These are phyloP conservation scores for Penicillium nordicum DNA, from an alignment of 2,329 filamentous ascomycete species.

Conservation along the genomic window DNA sequence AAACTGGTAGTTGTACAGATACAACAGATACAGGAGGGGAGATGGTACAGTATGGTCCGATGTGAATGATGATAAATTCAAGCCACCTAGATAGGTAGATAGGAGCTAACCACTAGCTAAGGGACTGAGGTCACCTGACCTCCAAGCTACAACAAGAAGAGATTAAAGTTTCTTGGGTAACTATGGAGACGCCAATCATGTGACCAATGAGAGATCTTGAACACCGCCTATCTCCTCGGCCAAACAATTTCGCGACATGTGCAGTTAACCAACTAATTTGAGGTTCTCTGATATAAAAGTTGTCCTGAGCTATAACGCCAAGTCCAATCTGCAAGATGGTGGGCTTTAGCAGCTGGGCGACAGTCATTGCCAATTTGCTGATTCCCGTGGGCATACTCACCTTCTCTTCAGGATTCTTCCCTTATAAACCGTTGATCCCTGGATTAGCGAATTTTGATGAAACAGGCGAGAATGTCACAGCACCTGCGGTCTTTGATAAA, in stretches of 20 bases:
- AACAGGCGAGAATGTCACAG: constrained; percentile 49
- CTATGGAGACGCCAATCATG: too few species aligned
- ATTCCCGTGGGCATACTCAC: constrained; percentile 69
- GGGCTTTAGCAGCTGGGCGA: constrained; percentile 33
- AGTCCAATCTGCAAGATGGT: constrained; percentile 19
- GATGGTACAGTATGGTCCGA: too few species aligned
- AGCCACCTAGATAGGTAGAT: too few species aligned
- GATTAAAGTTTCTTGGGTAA: too few species aligned
- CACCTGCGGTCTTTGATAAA: constrained; percentile 73
- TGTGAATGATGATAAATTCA: too few species aligned
- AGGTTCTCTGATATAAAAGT: not conserved
- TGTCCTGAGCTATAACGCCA: not conserved
- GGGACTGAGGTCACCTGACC: too few species aligned
- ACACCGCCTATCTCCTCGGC: too few species aligned
- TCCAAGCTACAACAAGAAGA: too few species aligned
- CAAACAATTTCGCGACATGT: not conserved
- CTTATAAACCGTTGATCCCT: constrained; percentile 89
- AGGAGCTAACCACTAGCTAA: too few species aligned
- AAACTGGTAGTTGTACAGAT: too few species aligned
- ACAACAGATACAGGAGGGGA: too few species aligned
- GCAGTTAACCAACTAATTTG: not conserved
- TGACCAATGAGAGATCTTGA: too few species aligned
- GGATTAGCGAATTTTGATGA: constrained; percentile 67
- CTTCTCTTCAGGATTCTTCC: constrained; percentile 92
- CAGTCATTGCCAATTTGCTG: constrained; percentile 69